Evolutionary conservation across 495 filamentous ascomycete species (phyloP).

Genomic region (Penicillium roqueforti): DNA sequence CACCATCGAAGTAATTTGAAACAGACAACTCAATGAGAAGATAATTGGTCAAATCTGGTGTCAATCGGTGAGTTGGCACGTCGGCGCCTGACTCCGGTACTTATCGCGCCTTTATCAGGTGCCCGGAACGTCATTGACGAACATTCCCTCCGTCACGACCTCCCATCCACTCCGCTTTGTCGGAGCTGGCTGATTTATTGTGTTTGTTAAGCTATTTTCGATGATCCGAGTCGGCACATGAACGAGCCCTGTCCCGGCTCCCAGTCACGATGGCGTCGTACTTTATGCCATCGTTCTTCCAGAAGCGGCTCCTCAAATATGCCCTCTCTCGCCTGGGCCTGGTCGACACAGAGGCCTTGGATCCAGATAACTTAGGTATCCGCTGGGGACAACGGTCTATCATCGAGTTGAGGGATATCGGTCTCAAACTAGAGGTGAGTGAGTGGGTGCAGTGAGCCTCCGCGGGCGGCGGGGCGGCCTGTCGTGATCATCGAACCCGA

Average conservation of each 20-base stretch:
- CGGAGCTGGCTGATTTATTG: constrained; percentile 3
- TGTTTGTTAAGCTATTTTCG: constrained; percentile 5
- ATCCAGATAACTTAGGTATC: constrained; percentile 75
- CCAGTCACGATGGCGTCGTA: constrained; percentile 42
- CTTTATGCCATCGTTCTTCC: constrained; percentile 72
- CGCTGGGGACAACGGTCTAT: constrained; percentile 70
- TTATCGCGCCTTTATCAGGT: constrained; percentile 32
- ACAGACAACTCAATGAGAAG: neutral
- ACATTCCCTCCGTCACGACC: constrained; percentile 10
- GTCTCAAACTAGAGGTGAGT: constrained; percentile 70
- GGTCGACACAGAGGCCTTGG: constrained; percentile 74
- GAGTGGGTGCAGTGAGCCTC: constrained; percentile 22
- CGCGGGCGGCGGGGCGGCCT: constrained; percentile 5
- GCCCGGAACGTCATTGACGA: constrained; percentile 28
- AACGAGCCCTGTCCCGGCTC: constrained; percentile 34
- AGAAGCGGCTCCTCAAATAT: constrained; percentile 78
- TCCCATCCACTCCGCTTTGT: constrained; percentile 7
- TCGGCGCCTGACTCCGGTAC: constrained; percentile 39
- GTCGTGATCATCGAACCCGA: constrained; percentile 1
- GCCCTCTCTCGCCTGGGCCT: constrained; percentile 73
- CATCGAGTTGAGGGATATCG: constrained; percentile 78
- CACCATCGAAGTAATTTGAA: neutral
- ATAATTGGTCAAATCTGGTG: neutral
- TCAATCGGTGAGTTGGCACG: constrained; percentile 11
- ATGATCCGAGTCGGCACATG: constrained; percentile 26